Base-by-base conservation (phyloP, 1,284 basidiomycete species). In the Sporisorium reilianum region DNA sequence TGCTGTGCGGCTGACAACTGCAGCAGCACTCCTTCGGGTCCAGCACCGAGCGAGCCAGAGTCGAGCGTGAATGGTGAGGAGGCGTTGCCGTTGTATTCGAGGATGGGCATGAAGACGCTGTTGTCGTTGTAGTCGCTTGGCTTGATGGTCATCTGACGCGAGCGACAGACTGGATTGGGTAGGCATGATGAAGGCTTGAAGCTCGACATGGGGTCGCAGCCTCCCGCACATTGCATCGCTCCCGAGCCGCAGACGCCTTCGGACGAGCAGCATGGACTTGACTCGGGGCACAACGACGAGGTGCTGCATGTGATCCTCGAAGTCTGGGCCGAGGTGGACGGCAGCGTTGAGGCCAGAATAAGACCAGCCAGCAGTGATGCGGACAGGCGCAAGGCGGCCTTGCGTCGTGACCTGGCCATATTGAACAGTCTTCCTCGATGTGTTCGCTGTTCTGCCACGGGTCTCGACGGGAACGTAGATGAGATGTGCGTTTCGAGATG, bases 81-180 rank as follows among this genome's bases (percentile, higher is more conserved):
- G 9, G 79, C 66, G 42, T 75, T 74, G 49, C 82, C 82, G 18
- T 62, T 75, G 74, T 82, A 84, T 30, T 74, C 50, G n/a, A 79
- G 64, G 18, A 65, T 66, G 3, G 81, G 82, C n/a, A 58, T 64
- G 57, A 82, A 82, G n/a, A 73, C 34, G 20, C 65, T 25, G 20
- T 26, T 48, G 52, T 78, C 65, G 56, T 81, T 82, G 61, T 72
- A 81, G 40, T 67, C 63, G 50, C 30, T 41, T 7, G 78, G 73
- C 26, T 57, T 20, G 51, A 84, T 55, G 11, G 56, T 57, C 49
- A 79, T 38, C 41, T 77, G 68, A 20, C 72, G 66, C 18, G 64
- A 57, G 32, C 48, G 55, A 54, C 82, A 84, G 22, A 84, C 60
- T 8, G 82, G 80, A 14, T 74, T 81, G 11, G 81, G 70, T 12